These are phyloP conservation scores for Euphorbia celastroides DNA, from an alignment of 441 rosid genomes.

Conservation along the genomic window DNA sequence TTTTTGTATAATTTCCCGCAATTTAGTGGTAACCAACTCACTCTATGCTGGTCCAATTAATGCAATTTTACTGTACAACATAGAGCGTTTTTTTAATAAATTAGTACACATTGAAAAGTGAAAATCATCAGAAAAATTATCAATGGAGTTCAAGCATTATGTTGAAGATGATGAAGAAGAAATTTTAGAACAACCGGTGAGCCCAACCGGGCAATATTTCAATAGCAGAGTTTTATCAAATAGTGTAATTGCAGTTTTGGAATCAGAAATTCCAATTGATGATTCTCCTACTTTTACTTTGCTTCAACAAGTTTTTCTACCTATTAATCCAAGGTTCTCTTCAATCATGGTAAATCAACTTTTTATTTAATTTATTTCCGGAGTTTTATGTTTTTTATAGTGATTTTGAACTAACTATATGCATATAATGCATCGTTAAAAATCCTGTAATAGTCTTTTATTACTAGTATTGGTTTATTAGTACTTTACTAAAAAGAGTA, in stretches of 20 bases:
- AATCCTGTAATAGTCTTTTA: too few species aligned
- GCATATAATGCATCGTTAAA: too few species aligned
- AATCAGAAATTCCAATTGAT: conserved; percentile 33
- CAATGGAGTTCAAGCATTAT: conserved; percentile 11
- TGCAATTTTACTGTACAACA: neutral
- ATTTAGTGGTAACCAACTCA: neutral
- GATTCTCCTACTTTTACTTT: conserved; percentile 31
- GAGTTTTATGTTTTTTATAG: neutral
- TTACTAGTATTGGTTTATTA: too few species aligned
- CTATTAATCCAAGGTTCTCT: conserved; percentile 45
- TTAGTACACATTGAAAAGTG: neutral
- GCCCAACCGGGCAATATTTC: conserved; percentile 43
- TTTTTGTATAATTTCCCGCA: too few species aligned
- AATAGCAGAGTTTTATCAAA: conserved; percentile 38
- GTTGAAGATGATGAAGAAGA: conserved; percentile 16
- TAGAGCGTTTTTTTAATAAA: neutral
- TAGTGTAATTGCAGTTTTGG: conserved; percentile 31
- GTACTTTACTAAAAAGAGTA: neutral
- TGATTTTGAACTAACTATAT: neutral
- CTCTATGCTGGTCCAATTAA: neutral
- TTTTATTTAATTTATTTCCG: neutral
- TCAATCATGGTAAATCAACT: conserved; percentile 33
- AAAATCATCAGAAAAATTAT: neutral
- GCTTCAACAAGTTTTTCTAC: conserved; percentile 40
- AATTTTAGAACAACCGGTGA: conserved; percentile 27